These are phyloP conservation scores for Onygena corvina DNA, from an alignment of 2,329 filamentous ascomycete species.

Conservation along the genomic window DNA sequence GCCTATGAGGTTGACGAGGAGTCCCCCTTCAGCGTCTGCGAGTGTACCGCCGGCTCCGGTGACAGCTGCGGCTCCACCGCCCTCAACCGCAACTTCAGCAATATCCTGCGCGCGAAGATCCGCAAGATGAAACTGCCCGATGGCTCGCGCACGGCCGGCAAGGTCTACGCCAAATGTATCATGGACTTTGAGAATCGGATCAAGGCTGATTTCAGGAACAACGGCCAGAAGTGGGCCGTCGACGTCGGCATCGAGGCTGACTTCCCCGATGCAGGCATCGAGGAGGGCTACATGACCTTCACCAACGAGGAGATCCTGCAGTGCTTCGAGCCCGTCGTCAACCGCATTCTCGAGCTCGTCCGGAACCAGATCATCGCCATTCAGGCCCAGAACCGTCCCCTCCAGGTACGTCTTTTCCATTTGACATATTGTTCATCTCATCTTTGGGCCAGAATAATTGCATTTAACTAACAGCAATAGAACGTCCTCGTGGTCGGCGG, in stretches of 20 bases:
- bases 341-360: slow-evolving; percentile 89
- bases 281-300: slow-evolving; percentile 99
- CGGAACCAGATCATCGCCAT: slow-evolving; percentile 98
- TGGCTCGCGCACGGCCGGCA: slow-evolving; percentile 91
- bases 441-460: slow-evolving; percentile 15
- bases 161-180: slow-evolving; percentile 97
- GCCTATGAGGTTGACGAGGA: slow-evolving; percentile 98
- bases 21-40: slow-evolving; percentile 88
- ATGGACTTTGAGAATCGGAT: slow-evolving; percentile 99
- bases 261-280: slow-evolving; percentile 92
- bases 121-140: slow-evolving; percentile 98
- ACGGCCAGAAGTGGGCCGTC: slow-evolving; percentile 97
- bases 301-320: slow-evolving; percentile 98
- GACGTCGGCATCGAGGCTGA: slow-evolving; percentile 98
- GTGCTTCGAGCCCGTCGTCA: slow-evolving; percentile 97
- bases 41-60: slow-evolving; percentile 93
- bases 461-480: slow-evolving; percentile 26
- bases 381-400: slow-evolving; percentile 82
- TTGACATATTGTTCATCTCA: neutral
- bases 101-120: slow-evolving; percentile 94
- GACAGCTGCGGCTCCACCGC: slow-evolving; percentile 98
- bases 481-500: slow-evolving; percentile 96
- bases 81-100: slow-evolving; percentile 94
- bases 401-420: slow-evolving; percentile 49
- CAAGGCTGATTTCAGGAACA: slow-evolving; percentile 98